Evolutionary conservation across 768 basidiomycete species (phyloP).

Genomic region (Mycena capillaripes): DNA sequence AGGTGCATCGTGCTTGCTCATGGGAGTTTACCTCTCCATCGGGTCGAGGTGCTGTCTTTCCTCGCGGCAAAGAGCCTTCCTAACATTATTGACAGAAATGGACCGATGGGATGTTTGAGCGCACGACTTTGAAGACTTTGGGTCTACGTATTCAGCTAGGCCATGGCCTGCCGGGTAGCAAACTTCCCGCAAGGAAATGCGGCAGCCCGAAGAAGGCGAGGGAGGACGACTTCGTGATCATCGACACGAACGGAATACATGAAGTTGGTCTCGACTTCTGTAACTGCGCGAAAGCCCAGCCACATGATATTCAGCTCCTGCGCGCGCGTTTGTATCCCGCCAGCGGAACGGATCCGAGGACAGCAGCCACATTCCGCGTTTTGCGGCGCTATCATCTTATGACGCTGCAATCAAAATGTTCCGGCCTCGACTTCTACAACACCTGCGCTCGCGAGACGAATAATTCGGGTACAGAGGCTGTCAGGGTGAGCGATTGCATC

Average conservation of each 20-base stretch:
- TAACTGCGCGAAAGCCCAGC: slow-evolving; percentile 16
- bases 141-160: slow-evolving; percentile 39
- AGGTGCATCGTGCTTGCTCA: slow-evolving; percentile 31
- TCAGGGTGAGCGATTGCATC: neutral
- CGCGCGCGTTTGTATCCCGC: slow-evolving; percentile 26
- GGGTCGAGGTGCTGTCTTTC: slow-evolving; percentile 27
- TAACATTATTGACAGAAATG: slow-evolving; percentile 19
- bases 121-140: slow-evolving; percentile 24
- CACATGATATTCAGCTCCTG: slow-evolving; percentile 26
- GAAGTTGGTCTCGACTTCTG: slow-evolving; percentile 32
- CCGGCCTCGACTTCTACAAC: neutral
- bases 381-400: neutral
- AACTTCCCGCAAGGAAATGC: neutral
- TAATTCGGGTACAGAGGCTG: neutral
- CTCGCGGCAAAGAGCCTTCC: neutral
- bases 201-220: neutral
- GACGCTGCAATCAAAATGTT: slow-evolving; percentile 2
- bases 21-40: slow-evolving; percentile 26
- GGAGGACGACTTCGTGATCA: slow-evolving; percentile 27
- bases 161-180: neutral
- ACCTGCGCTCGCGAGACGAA: neutral
- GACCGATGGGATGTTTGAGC: slow-evolving; percentile 28
- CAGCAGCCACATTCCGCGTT: neutral
- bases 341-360: slow-evolving; percentile 4
- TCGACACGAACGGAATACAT: slow-evolving; percentile 30